Conservation (phyloP, 306 rosid species). For the Dryas alaskensis region DNA sequence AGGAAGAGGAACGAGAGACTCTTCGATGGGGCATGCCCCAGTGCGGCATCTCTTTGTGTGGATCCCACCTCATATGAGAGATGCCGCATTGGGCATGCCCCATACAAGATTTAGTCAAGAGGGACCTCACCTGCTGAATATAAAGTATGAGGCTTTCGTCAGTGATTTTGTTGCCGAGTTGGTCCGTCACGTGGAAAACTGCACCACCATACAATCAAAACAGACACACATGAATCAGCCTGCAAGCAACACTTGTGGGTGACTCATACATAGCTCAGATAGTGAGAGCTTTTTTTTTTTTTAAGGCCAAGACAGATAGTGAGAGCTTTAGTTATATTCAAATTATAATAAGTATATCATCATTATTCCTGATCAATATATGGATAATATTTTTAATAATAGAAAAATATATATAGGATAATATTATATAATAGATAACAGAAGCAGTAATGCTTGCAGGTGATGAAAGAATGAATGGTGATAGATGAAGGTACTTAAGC, state of each 20-base stretch:
- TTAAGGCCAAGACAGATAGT: background rate
- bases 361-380: too few species aligned
- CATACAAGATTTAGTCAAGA: background rate
- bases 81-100: too few species aligned
- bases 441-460: background rate
- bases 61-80: too few species aligned
- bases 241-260: constrained; percentile 8
- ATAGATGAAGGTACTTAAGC: background rate
- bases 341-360: too few species aligned
- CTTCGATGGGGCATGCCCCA: too few species aligned
- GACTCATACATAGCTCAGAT: constrained; percentile 25
- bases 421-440: background rate
- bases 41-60: too few species aligned
- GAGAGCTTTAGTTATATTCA: too few species aligned
- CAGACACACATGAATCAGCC: constrained; percentile 23
- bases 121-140: constrained; percentile 55
- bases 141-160: constrained; percentile 64
- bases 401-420: background rate
- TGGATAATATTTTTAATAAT: background rate
- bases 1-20: constrained; percentile 24
- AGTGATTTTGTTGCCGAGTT: constrained; percentile 70
- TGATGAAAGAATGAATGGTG: background rate
- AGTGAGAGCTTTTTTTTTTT: too few species aligned
- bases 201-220: constrained; percentile 35
- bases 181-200: constrained; percentile 92